Evolutionary conservation across 192 early-diverging fungal species (phyloP).

Genomic region (Rhizophagus prolifer): DNA sequence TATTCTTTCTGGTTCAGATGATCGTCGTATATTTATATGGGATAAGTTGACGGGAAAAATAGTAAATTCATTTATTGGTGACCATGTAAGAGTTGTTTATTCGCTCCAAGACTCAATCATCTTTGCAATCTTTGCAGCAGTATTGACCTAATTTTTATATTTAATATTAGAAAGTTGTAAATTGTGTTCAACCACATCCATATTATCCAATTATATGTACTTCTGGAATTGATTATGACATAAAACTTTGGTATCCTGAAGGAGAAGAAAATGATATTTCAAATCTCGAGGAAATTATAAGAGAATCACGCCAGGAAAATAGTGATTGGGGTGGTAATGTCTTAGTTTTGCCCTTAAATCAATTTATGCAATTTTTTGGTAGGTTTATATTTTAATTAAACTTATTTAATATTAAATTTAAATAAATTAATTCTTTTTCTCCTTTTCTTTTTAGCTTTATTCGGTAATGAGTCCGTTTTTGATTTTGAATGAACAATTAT

Average conservation of each 20-base stretch:
- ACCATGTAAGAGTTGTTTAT: constrained; percentile 37
- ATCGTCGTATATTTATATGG: constrained; percentile 70
- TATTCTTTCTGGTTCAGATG: constrained; percentile 77
- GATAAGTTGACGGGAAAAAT: constrained; percentile 57
- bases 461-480: too few species aligned
- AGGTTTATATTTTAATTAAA: not conserved
- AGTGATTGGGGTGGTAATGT: not conserved
- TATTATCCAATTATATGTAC: constrained; percentile 46
- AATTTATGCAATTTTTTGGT: not conserved
- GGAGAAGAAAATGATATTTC: constrained; percentile 34
- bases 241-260: constrained; percentile 65
- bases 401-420: too few species aligned
- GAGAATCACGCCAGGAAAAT: not conserved
- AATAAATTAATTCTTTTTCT: too few species aligned
- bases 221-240: constrained; percentile 74
- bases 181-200: constrained; percentile 60
- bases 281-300: not conserved
- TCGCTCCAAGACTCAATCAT: not conserved
- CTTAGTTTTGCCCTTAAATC: not conserved
- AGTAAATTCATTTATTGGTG: constrained; percentile 65
- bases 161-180: constrained; percentile 37
- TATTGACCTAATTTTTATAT: not conserved
- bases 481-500: too few species aligned
- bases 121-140: too few species aligned
- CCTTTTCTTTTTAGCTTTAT: too few species aligned